phyloP scores from a whole-genome alignment of 371 early-diverging fungal species.

The Actinomucor elegans region DNA sequence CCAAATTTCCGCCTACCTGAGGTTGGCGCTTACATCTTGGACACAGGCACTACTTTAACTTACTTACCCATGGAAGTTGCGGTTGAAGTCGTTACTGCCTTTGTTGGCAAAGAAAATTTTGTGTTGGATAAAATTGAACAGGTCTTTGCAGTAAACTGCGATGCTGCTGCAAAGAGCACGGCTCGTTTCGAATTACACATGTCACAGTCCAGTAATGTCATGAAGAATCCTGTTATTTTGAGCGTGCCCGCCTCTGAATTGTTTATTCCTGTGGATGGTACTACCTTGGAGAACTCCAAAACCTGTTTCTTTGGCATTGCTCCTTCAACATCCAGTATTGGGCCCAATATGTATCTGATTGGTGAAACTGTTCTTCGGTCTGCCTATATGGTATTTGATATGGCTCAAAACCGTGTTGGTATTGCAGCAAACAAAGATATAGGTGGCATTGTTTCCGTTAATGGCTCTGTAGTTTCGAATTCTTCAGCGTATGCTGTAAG shows the following conservation, averaged over 20 bases:
- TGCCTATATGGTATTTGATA: slow-evolving; percentile 24
- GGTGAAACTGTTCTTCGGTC: slow-evolving; percentile 18
- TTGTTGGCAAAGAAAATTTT: slow-evolving; percentile 20
- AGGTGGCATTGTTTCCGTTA: slow-evolving; percentile 23
- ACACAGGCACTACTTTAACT: slow-evolving; percentile 48
- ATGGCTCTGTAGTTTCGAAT: too few species aligned
- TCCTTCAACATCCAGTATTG: slow-evolving; percentile 3
- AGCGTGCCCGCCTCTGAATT: slow-evolving; percentile 32
- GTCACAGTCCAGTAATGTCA: slow-evolving; percentile 9
- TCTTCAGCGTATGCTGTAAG: too few species aligned
- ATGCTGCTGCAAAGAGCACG: slow-evolving; percentile 14
- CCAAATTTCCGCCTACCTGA: neutral
- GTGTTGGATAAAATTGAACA: too few species aligned
- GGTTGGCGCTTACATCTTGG: slow-evolving; percentile 35
- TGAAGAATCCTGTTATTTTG: slow-evolving; percentile 19
- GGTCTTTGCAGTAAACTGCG: slow-evolving; percentile 37
- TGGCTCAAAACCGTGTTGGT: slow-evolving; percentile 19
- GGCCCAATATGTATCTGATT: slow-evolving; percentile 29
- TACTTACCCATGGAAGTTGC: slow-evolving; percentile 32
- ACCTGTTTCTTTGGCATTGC: slow-evolving; percentile 44
- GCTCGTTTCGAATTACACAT: slow-evolving; percentile 29
- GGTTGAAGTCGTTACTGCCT: slow-evolving; percentile 12
- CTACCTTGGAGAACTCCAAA: slow-evolving; percentile 16
- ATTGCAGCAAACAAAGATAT: slow-evolving; percentile 35
- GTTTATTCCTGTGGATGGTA: slow-evolving; percentile 34